Base-by-base conservation (phyloP, 2,329 filamentous ascomycete species). In the Botryotinia convoluta region DNA sequence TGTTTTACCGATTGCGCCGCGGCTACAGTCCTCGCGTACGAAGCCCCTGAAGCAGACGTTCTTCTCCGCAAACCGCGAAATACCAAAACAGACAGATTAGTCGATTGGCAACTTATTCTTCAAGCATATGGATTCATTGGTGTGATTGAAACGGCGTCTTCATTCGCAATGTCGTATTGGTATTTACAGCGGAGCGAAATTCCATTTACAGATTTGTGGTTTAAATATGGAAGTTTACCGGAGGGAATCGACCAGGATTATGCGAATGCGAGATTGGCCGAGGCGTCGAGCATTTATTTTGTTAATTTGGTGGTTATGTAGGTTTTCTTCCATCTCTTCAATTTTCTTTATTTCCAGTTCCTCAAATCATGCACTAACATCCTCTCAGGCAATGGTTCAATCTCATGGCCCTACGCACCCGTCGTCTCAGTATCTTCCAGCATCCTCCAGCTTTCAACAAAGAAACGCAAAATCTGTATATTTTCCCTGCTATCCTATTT, bases 1-100 rank as follows among this genome's bases (percentile, higher is more conserved):
- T 93, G 91, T 80, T 92, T 94, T 80, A 94, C 92, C 16, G 92
- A 95, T 80, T 93, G 90, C 76, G 87, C 88, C 10, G 90, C 90
- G 3, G 90, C 92, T 0, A 92, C 91, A 0, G 88, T 90, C 4
- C 85, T 95, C 16, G 92, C 92, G 0, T 94, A 93, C 79, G 92
- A 95, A 79, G 87, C 90, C 69, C 91, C 92, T 0, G 92, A 95
- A 80, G 90, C 91, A 0, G 92, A 94, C 76, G 88, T 94, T 0
- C 86, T 95, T 16, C 84, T 88, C 39, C 89, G 91, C 8, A 88
- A 87, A 68, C 92, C 92, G 0, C 87, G 92, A 62, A 88, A 91
- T 75, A 85, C 89, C 7, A 90, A 89, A 78, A 90, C 89, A 73
- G 91, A 93, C 78, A 88, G 89, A 0, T 87, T 95, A 1, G 92